Evolutionary conservation across 257 asterid species (phyloP).

Genomic region (Eucommia ulmoides): DNA sequence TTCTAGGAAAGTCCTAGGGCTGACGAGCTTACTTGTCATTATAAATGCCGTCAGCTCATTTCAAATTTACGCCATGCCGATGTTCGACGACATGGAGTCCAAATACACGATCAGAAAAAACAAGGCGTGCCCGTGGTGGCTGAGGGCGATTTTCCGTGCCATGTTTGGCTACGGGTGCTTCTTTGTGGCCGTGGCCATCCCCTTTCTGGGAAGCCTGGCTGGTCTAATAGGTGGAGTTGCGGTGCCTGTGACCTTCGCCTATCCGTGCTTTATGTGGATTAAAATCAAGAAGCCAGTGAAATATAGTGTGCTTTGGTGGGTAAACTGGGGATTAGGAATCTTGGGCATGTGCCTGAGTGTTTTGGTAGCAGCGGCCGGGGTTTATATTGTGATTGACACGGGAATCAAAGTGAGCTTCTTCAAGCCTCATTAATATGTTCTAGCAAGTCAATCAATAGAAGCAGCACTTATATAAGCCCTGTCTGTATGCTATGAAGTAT

Average conservation of each 20-base stretch:
- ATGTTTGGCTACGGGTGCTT: slow-evolving; percentile 68
- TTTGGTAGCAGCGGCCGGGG: slow-evolving; percentile 53
- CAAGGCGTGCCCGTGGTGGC: slow-evolving; percentile 80
- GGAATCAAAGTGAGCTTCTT: slow-evolving; percentile 67
- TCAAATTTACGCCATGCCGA: slow-evolving; percentile 93
- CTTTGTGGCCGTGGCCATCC: slow-evolving; percentile 76
- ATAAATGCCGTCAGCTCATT: slow-evolving; percentile 71
- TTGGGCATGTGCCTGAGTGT: slow-evolving; percentile 52
- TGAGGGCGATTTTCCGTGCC: slow-evolving; percentile 36
- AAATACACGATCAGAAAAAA: slow-evolving; percentile 61
- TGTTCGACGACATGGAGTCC: slow-evolving; percentile 76
- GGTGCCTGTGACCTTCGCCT: slow-evolving; percentile 71
- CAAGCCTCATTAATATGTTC: slow-evolving; percentile 25
- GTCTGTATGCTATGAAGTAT: too few relatives aligned
- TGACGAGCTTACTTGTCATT: slow-evolving; percentile 54
- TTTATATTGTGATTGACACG: slow-evolving; percentile 58
- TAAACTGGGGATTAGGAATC: slow-evolving; percentile 62
- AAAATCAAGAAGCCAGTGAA: slow-evolving; percentile 45
- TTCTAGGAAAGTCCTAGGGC: slow-evolving; percentile 31
- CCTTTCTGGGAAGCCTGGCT: slow-evolving; percentile 61
- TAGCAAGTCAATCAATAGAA: neutral
- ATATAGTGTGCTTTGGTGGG: slow-evolving; percentile 44
- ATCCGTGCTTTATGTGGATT: slow-evolving; percentile 85
- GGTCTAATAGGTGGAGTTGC: slow-evolving; percentile 76
- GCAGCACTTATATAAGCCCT: too few relatives aligned